Percentiles rank a stretch among this genome's conserved stretches.
Evolutionary conservation across 2,329 filamentous ascomycete species (phyloP).

Genomic region (Pseudogymnoascus sp.): DNA sequence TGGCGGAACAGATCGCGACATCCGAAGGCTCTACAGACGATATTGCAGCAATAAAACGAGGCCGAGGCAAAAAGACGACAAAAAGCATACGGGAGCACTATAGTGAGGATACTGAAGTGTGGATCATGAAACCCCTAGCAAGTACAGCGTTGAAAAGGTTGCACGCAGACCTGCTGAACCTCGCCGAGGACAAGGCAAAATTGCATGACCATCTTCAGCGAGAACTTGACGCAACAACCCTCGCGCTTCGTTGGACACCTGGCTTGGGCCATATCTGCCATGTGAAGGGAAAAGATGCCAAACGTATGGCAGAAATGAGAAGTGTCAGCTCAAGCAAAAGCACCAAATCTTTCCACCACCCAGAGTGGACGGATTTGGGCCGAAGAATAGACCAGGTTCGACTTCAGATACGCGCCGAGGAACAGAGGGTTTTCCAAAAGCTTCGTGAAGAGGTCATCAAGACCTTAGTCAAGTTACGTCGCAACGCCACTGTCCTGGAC

Average conservation of each 20-base stretch:
- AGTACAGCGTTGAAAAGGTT: conserved; percentile 57
- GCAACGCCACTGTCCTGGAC: conserved; percentile 85
- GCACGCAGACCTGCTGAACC: conserved; percentile 55
- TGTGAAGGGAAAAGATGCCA: conserved; percentile 69
- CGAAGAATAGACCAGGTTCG: conserved; percentile 69
- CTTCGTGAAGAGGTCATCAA: conserved; percentile 69
- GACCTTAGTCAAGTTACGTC: conserved; percentile 76
- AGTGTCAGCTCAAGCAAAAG: conserved; percentile 71
- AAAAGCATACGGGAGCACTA: conserved; percentile 48
- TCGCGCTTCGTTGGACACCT: conserved; percentile 79
- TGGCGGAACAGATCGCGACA: conserved; percentile 64
- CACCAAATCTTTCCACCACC: conserved; percentile 74
- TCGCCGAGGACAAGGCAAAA: conserved; percentile 50
- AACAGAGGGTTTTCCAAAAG: conserved; percentile 67
- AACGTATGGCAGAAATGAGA: conserved; percentile 30
- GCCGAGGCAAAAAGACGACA: conserved; percentile 35
- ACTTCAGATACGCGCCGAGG: conserved; percentile 71
- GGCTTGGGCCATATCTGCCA: conserved; percentile 85
- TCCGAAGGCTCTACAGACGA: conserved; percentile 55
- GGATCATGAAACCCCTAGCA: conserved; percentile 60
- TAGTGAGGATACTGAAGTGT: conserved; percentile 49
- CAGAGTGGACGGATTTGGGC: conserved; percentile 78
- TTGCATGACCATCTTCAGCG: conserved; percentile 55
- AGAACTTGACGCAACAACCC: conserved; percentile 50
- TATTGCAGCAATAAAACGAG: conserved; percentile 35